Percentiles rank a stretch among this genome's conserved stretches.
Evolutionary conservation across 306 rosid genomes (phyloP).

Genomic region (Medicago lupulina): DNA sequence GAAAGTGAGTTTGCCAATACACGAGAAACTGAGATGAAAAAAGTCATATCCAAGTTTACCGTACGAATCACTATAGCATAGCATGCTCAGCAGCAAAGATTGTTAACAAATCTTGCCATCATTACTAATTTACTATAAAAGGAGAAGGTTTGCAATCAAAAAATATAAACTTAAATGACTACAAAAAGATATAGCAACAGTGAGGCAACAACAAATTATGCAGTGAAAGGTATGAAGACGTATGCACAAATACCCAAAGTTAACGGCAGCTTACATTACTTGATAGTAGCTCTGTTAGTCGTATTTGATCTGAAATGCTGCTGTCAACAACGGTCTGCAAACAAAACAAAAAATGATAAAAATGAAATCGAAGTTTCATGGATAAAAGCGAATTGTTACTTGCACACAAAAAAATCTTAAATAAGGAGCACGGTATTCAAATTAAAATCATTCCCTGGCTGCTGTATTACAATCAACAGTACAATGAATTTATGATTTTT

Average conservation of each 20-base stretch:
- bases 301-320: slow-evolving; percentile 90
- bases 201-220: slow-evolving; percentile 27
- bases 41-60: slow-evolving; percentile 4
- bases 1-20: slow-evolving; percentile 8
- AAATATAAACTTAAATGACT: slow-evolving; percentile 9
- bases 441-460: slow-evolving; percentile 21
- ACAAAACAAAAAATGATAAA: slow-evolving; percentile 30
- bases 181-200: slow-evolving; percentile 2
- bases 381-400: not conserved
- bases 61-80: slow-evolving; percentile 24
- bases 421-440: slow-evolving; percentile 13
- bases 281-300: slow-evolving; percentile 76
- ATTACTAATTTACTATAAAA: slow-evolving; percentile 12
- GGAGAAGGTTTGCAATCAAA: slow-evolving; percentile 17
- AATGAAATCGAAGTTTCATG: slow-evolving; percentile 20
- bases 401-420: not conserved
- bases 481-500: not conserved
- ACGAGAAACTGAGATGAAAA: not conserved
- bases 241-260: slow-evolving; percentile 39
- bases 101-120: not conserved
- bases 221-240: slow-evolving; percentile 35
- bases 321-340: slow-evolving; percentile 86
- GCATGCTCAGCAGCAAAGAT: not conserved
- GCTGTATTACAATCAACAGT: slow-evolving; percentile 7
- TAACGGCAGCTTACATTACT: slow-evolving; percentile 74